These are phyloP conservation scores for Thinopyrum elongatum DNA, from an alignment of 176 grass and related monocot genomes.

Conservation along the genomic window DNA sequence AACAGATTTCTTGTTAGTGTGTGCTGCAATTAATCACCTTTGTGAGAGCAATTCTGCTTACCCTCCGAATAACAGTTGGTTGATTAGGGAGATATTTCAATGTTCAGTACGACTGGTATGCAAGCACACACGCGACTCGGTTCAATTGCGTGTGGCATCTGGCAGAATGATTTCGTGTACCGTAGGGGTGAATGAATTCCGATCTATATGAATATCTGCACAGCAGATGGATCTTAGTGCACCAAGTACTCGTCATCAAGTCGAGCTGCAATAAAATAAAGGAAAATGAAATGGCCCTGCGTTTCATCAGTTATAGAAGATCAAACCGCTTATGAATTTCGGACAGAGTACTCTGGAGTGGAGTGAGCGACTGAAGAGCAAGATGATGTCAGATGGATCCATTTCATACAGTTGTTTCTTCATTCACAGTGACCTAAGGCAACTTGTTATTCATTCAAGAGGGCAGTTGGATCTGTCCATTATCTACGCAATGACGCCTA, in stretches of 20 bases:
- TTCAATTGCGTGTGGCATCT: background rate
- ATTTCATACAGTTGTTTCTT: background rate
- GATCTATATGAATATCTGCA: background rate
- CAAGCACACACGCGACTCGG: background rate
- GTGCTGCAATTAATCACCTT: too few species aligned
- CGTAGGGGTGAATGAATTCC: background rate
- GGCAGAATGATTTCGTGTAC: background rate
- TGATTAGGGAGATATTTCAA: background rate
- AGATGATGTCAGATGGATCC: background rate
- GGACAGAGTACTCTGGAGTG: background rate
- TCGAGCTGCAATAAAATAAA: background rate
- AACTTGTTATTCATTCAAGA: conserved; percentile 21
- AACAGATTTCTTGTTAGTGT: too few species aligned
- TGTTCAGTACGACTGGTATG: too few species aligned
- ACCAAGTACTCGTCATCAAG: background rate
- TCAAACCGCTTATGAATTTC: background rate
- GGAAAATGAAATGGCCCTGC: background rate
- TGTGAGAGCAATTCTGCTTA: too few species aligned
- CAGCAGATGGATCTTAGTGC: background rate
- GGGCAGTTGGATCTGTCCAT: conserved; percentile 34
- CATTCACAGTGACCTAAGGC: background rate
- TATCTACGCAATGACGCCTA: conserved; percentile 15
- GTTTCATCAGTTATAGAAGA: background rate
- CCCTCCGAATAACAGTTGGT: too few species aligned
- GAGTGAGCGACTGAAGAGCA: background rate